phyloP scores from a whole-genome alignment of 257 asterid genomes.

The Lycium ferocissimum region DNA sequence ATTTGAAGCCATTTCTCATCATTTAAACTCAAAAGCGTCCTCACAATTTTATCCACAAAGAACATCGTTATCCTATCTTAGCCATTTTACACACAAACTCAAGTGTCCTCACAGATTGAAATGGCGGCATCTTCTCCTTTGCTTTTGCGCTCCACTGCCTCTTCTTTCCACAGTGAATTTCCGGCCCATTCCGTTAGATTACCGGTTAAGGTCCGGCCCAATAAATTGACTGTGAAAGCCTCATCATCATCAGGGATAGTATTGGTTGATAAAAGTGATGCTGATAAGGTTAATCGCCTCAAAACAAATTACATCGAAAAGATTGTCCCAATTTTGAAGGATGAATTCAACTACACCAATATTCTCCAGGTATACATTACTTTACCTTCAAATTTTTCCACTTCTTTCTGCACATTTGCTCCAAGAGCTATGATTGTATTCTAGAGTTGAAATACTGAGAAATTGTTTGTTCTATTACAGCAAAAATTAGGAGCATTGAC shows the following conservation, averaged over 20 bases:
- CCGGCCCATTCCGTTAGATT: conserved; percentile 44
- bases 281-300: conserved; percentile 71
- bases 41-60: neutral
- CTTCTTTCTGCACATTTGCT: neutral
- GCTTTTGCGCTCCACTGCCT: conserved; percentile 68
- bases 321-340: conserved; percentile 77
- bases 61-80: neutral
- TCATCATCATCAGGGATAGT: conserved; percentile 55
- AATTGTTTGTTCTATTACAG: neutral
- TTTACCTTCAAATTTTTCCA: neutral
- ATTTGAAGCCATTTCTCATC: too few species aligned
- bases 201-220: conserved; percentile 43
- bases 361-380: conserved; percentile 66
- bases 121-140: conserved; percentile 82
- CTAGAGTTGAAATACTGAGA: conserved; percentile 8
- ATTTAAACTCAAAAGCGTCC: too few species aligned
- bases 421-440: neutral
- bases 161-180: conserved; percentile 63
- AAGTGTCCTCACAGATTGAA: neutral
- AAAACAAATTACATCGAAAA: conserved; percentile 71
- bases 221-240: conserved; percentile 66
- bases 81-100: neutral
- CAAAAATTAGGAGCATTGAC: neutral
- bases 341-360: conserved; percentile 83
- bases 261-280: conserved; percentile 81